Evolutionary conservation across 2,329 filamentous ascomycete genomes (phyloP).

Genomic region (Paramyrothecium sp.): DNA sequence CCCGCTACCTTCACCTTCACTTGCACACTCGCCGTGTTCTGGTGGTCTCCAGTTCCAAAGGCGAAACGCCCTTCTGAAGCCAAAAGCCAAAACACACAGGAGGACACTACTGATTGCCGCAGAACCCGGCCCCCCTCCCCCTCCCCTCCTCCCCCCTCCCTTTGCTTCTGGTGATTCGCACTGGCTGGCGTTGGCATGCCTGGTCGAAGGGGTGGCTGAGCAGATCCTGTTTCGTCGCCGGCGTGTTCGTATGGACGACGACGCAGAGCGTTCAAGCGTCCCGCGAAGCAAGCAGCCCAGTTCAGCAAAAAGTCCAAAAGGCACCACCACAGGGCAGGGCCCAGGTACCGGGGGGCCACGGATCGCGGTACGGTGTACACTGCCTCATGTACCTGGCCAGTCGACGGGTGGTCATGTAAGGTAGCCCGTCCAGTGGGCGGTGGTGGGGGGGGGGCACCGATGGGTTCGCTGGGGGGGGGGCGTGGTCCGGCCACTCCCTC

Average conservation of each 20-base stretch:
- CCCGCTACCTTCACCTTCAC: no score
- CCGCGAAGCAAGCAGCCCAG: no score
- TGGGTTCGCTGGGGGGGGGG: background rate
- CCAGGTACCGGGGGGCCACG: no score
- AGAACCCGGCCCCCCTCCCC: no score
- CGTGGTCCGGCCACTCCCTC: background rate
- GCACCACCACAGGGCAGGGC: no score
- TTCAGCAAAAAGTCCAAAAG: no score
- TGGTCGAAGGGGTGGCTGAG: background rate
- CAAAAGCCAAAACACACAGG: no score
- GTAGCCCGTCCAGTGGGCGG: background rate
- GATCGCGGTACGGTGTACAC: no score
- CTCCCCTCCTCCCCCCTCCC: background rate
- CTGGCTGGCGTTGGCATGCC: background rate
- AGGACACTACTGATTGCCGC: no score
- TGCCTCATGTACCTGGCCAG: background rate
- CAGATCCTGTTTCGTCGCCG: background rate
- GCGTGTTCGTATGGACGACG: background rate
- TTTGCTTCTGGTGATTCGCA: background rate
- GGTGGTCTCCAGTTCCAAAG: no score
- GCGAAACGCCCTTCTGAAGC: no score
- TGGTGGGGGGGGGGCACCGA: background rate
- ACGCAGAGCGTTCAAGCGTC: background rate
- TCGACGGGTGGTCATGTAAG: background rate
- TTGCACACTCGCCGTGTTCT: no score